Base-by-base conservation (phyloP, 2,329 filamentous ascomycete genomes). In the Aspergillus ochraceoroseus region DNA sequence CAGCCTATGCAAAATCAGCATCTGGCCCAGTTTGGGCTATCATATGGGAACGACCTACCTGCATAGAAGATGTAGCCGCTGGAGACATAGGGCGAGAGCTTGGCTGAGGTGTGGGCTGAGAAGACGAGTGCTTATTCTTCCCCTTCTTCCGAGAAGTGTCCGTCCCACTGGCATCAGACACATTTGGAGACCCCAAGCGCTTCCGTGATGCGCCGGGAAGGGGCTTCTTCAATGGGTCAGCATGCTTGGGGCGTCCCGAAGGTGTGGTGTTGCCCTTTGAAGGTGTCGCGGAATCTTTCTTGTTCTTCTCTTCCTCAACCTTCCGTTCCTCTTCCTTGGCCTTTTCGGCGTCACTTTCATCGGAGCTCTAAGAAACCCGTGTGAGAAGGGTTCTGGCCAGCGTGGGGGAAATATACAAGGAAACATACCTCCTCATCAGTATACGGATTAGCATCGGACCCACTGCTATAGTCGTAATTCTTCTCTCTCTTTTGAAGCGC, bases 161-260 rank as follows among this genome's bases (percentile, higher is more conserved):
- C 53, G 89, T 94, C 38, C 87, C 90, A 61, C 87, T 94, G 7
- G 87, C 87, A 61, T 96, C 90, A 2, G 88, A 95, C 20, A 85
- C 74, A 49, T 89, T 84, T 2, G 89, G 87, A 11, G 88, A 95
- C 12, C 88, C 87, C 20, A 86, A 77, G 19, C 90, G 82, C 69
- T 95, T 95, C 37, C 90, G 76, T 20, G 73, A 74, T 57, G 79
- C 79, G 4, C 67, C 57, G 7, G 71, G 63, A 20, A 76, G 58
- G 3, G 61, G 57, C 48, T 74, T 75, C 55, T 76, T 77, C 38
- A 70, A 54, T 11, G 72, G 56, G 52, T 79, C 73, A 3, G 58
- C 62, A 48, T 73, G 68, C 50, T 77, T 77, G 27, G 68, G 73
- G 20, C 74, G 72, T 25, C 77, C 77, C 20, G 74, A 80, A 1